Conservation (phyloP, 2,329 filamentous ascomycete genomes). For the Gaeumannomyces sp. region DNA sequence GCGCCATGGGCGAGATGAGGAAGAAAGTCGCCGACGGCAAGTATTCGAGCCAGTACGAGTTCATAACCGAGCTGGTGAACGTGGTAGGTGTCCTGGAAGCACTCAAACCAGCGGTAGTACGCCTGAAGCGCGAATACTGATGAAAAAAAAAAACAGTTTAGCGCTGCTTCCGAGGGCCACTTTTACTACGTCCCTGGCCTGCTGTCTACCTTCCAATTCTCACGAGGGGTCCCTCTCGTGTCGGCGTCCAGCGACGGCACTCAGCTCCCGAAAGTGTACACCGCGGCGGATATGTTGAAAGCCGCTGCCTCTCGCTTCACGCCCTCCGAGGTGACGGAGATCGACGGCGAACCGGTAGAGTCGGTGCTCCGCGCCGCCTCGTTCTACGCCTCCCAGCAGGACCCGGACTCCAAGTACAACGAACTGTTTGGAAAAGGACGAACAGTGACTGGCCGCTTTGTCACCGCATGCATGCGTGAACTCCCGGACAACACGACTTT, state of each 20-base stretch:
- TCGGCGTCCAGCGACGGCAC: conserved; percentile 29
- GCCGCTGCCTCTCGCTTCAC: conserved; percentile 15
- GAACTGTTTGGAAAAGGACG: neutral
- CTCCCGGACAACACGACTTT: neutral
- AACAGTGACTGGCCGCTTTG: neutral
- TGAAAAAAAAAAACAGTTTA: conserved; percentile 24
- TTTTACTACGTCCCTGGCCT: conserved; percentile 23
- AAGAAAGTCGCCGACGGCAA: conserved; percentile 24
- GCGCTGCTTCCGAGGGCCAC: conserved; percentile 29
- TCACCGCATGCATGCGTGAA: neutral
- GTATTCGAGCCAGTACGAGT: conserved; percentile 31
- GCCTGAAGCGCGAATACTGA: conserved; percentile 20
- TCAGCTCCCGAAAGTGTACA: conserved; percentile 36
- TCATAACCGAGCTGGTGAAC: conserved; percentile 14
- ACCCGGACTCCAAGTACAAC: conserved; percentile 31
- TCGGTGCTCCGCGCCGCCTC: conserved; percentile 34
- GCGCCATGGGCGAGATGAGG: conserved; percentile 23
- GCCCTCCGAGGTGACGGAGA: conserved; percentile 19
- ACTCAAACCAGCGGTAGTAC: no score
- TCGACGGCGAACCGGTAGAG: conserved; percentile 24
- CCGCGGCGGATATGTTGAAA: conserved; percentile 31
- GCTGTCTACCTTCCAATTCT: conserved; percentile 24
- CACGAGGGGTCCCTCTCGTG: conserved; percentile 27
- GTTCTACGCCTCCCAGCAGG: conserved; percentile 28
- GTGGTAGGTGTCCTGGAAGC: neutral